Evolutionary conservation across 1,284 basidiomycete species (phyloP).

Genomic region (Prillingera fragicola): DNA sequence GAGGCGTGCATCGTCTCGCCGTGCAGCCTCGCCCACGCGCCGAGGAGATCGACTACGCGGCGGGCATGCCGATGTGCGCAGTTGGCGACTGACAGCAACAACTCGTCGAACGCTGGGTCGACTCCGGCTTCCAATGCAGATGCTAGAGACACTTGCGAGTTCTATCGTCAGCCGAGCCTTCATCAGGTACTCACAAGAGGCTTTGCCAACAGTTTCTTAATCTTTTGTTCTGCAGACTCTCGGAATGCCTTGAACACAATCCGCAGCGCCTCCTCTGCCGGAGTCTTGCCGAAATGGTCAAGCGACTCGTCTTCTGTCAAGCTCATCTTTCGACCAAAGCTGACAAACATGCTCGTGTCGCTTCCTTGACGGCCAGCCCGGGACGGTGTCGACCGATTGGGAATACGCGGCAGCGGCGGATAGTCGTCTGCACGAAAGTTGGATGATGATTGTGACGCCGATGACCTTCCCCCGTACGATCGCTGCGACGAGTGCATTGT

Average conservation of each 20-base stretch:
- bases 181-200: slow-evolving; percentile 55
- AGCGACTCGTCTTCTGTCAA: slow-evolving; percentile 24
- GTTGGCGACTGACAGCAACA: slow-evolving; percentile 74
- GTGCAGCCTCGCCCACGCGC: slow-evolving; percentile 78
- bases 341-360: slow-evolving; percentile 35
- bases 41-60: slow-evolving; percentile 77
- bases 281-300: slow-evolving; percentile 52
- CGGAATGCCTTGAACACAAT: slow-evolving; percentile 81
- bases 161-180: slow-evolving; percentile 49
- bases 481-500: slow-evolving; percentile 30
- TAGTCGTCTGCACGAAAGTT: slow-evolving; percentile 38
- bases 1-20: slow-evolving; percentile 58
- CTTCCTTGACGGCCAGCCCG: slow-evolving; percentile 35
- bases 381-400: slow-evolving; percentile 30
- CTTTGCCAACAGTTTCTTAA: slow-evolving; percentile 64
- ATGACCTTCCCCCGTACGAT: slow-evolving; percentile 34
- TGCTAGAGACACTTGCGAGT: slow-evolving; percentile 61
- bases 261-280: slow-evolving; percentile 78
- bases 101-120: slow-evolving; percentile 72
- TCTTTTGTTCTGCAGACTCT: slow-evolving; percentile 67
- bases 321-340: slow-evolving; percentile 26
- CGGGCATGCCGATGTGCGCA: slow-evolving; percentile 79
- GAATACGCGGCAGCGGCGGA: slow-evolving; percentile 36
- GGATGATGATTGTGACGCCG: slow-evolving; percentile 37
- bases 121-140: slow-evolving; percentile 64